Conservation (phyloP, 192 early-diverging fungal species). For the Podila horticola region DNA sequence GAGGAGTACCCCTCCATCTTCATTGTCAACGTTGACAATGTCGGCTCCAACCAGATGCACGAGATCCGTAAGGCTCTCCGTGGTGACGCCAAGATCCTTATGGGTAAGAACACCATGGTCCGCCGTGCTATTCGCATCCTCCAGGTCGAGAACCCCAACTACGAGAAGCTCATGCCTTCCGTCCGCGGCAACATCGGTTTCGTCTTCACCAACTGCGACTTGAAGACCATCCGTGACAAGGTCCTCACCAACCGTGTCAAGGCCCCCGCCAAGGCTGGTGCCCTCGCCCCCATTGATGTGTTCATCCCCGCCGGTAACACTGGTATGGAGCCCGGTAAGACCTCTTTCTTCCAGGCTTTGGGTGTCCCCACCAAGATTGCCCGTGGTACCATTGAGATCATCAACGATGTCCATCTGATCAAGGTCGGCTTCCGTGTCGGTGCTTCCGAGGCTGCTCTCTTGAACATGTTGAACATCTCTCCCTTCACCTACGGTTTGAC, state of each 20-base stretch:
- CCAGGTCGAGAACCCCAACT: conserved; percentile 80
- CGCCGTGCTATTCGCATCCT: conserved; percentile 80
- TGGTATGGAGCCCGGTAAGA: conserved; percentile 99
- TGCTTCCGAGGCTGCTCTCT: conserved; percentile 96
- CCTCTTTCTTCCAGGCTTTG: conserved; percentile 99
- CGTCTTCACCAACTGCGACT: conserved; percentile 98
- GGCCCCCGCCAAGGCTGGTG: conserved; percentile 97
- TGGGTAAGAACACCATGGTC: conserved; percentile 99
- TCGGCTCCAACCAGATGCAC: conserved; percentile 99
- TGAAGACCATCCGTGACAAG: conserved; percentile 93
- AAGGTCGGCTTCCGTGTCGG: conserved; percentile 93
- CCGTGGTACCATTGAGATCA: conserved; percentile 99
- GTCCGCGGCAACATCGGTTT: conserved; percentile 98
- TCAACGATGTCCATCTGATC: conserved; percentile 93
- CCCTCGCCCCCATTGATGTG: conserved; percentile 94
- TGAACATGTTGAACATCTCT: conserved; percentile 99
- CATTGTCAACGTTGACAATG: conserved; percentile 99
- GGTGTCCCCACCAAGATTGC: conserved; percentile 99
- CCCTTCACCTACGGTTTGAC: conserved; percentile 99
- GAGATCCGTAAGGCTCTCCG: conserved; percentile 93
- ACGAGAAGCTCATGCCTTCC: conserved; percentile 84
- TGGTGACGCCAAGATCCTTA: conserved; percentile 91
- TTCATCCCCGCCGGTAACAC: conserved; percentile 97
- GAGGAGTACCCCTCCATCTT: conserved; percentile 97
- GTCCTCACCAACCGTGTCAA: conserved; percentile 90